Percentiles rank a stretch among this genome's conserved stretches.
Conservation (phyloP, 169 alveolate species). For the Eimeria tenella region DNA sequence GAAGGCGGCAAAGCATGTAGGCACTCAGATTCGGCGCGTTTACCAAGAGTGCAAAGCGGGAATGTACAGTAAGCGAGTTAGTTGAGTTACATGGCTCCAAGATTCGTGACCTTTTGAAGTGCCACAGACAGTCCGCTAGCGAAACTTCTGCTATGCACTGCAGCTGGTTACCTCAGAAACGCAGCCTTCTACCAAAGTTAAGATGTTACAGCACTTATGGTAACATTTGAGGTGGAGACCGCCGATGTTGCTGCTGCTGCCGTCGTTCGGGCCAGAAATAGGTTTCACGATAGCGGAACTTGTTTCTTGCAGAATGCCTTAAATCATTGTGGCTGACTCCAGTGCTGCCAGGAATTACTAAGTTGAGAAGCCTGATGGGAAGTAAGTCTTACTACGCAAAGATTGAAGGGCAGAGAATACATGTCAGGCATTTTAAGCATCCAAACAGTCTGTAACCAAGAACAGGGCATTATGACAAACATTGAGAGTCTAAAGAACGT, state of each 20-base stretch:
- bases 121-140: neutral
- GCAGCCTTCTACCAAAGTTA: no score
- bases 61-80: conserved; percentile 17
- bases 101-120: no score
- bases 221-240: no score
- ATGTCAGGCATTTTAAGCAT: no score
- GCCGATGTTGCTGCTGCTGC: neutral
- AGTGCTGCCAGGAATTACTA: conserved; percentile 38
- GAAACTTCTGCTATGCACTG: no score
- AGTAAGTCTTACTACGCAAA: neutral
- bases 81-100: neutral
- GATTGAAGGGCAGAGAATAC: no score
- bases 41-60: neutral
- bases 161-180: no score
- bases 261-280: neutral
- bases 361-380: conserved; percentile 22
- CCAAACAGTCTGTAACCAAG: no score
- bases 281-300: neutral
- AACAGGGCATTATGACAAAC: no score
- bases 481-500: no score
- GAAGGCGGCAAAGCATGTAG: conserved; percentile 33
- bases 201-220: no score
- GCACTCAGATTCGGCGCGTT: conserved; percentile 15
- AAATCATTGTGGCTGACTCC: conserved; percentile 23
- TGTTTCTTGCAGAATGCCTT: conserved; percentile 25